phyloP scores from a whole-genome alignment of 164 flowering plant genomes.

The Vitis amurensis region DNA sequence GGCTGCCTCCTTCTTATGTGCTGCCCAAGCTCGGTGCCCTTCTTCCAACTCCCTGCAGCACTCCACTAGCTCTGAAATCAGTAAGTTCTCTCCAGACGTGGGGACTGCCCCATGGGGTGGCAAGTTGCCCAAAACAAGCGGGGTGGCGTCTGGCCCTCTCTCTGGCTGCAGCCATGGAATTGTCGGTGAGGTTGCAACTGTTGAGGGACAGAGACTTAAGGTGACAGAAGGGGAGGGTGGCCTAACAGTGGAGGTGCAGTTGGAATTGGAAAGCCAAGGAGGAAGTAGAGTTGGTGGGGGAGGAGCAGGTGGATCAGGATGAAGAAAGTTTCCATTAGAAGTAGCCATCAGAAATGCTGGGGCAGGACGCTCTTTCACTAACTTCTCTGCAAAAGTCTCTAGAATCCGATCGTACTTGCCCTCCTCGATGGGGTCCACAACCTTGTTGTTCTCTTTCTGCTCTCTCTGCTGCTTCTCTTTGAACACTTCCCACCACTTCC shows the following conservation, averaged over 20 bases:
- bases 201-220: constrained; percentile 73
- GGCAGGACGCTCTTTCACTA: constrained; percentile 56
- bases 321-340: constrained; percentile 66
- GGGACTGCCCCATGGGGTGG: constrained; percentile 31
- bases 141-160: constrained; percentile 29
- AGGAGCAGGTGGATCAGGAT: constrained; percentile 44
- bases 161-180: constrained; percentile 67
- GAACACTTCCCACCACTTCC: constrained; percentile 98
- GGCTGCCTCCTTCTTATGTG: constrained; percentile 88
- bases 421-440: constrained; percentile 52
- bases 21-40: constrained; percentile 73
- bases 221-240: constrained; percentile 84
- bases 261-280: constrained; percentile 74
- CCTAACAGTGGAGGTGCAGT: constrained; percentile 29
- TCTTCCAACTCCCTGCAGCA: constrained; percentile 88
- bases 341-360: constrained; percentile 60
- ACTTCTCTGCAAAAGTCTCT: constrained; percentile 89
- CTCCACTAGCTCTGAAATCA: constrained; percentile 59
- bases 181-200: constrained; percentile 37
- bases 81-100: constrained; percentile 23
- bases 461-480: constrained; percentile 84
- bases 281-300: constrained; percentile 59
- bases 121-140: constrained; percentile 32
- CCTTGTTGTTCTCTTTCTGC: constrained; percentile 43
- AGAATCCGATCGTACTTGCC: constrained; percentile 77